A percentile compares a stretch with the other conserved stretches of the same genome.
Conservation (phyloP, 345 rosid species). For the Sonneratia caseolaris region DNA sequence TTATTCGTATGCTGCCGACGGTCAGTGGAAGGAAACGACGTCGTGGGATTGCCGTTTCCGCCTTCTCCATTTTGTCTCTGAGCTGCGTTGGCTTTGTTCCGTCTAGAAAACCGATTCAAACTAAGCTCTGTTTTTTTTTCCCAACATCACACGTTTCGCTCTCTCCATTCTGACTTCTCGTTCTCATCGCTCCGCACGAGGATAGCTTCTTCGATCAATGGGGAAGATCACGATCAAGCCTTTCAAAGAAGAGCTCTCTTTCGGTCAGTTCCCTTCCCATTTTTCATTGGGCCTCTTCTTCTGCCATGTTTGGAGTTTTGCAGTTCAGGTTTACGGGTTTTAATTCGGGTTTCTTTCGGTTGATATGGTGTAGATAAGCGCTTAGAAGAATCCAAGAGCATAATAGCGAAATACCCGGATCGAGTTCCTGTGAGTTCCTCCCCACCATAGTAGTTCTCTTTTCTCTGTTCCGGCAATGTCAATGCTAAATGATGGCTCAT, state of each 20-base stretch:
- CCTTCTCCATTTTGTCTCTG: neutral
- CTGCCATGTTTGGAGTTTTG: too few relatives aligned
- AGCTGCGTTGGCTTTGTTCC: neutral
- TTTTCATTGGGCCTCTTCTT: too few relatives aligned
- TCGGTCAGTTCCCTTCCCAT: conserved; percentile 13
- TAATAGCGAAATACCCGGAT: conserved; percentile 48
- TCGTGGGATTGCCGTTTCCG: neutral
- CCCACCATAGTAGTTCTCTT: neutral
- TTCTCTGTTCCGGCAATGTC: neutral
- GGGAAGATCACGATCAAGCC: conserved; percentile 27
- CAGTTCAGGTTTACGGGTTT: neutral
- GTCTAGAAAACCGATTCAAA: conserved; percentile 1
- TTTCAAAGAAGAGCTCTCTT: conserved; percentile 25
- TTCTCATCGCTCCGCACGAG: too few relatives aligned
- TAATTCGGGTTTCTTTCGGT: neutral
- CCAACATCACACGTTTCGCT: neutral
- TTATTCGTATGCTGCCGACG: neutral
- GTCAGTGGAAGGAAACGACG: neutral
- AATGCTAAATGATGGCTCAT: neutral
- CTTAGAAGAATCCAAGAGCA: conserved; percentile 44
- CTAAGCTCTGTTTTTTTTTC: neutral
- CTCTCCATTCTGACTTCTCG: neutral
- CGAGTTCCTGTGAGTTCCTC: conserved; percentile 50
- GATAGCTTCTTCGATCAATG: neutral
- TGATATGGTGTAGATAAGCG: conserved; percentile 33